Evolutionary conservation across 371 early-diverging fungal genomes (phyloP).

Genomic region (Zychaea mexicana): DNA sequence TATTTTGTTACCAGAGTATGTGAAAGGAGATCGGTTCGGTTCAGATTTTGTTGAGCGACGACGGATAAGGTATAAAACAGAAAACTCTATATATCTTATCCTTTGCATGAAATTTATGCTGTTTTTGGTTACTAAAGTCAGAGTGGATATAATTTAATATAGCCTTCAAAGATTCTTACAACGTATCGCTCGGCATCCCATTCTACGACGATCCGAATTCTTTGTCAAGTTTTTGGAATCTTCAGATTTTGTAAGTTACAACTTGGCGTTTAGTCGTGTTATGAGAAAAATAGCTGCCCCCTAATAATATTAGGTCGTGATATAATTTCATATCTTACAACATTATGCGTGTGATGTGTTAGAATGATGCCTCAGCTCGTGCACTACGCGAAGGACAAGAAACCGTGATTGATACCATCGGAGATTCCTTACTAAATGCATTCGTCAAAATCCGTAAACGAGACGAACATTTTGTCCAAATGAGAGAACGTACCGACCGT

Average conservation of each 20-base stretch:
- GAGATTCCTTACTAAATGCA: conserved; percentile 90
- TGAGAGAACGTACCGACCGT: conserved; percentile 77
- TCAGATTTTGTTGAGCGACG: conserved; percentile 89
- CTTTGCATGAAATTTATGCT: not conserved
- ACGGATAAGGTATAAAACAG: conserved; percentile 44
- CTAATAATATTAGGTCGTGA: not conserved
- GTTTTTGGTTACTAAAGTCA: too few species aligned
- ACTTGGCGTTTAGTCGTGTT: too few species aligned
- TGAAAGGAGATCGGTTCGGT: conserved; percentile 94
- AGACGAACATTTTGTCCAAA: conserved; percentile 83
- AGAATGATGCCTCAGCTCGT: conserved; percentile 58
- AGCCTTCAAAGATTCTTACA: conserved; percentile 80
- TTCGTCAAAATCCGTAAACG: conserved; percentile 89
- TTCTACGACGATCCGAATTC: conserved; percentile 66
- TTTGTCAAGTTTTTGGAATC: conserved; percentile 84
- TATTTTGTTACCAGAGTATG: conserved; percentile 66
- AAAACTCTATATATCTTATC: not conserved
- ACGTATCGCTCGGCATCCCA: conserved; percentile 89
- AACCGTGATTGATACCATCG: conserved; percentile 81
- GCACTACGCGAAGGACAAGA: conserved; percentile 58
- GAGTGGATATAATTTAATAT: not conserved
- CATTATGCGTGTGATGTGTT: too few species aligned
- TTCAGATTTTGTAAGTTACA: conserved; percentile 74
- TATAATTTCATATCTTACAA: not conserved
- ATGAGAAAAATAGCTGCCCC: too few species aligned